Evolutionary conservation across 75 land plant species (phyloP).

Genomic region (Pseudotsuga menziesii): DNA sequence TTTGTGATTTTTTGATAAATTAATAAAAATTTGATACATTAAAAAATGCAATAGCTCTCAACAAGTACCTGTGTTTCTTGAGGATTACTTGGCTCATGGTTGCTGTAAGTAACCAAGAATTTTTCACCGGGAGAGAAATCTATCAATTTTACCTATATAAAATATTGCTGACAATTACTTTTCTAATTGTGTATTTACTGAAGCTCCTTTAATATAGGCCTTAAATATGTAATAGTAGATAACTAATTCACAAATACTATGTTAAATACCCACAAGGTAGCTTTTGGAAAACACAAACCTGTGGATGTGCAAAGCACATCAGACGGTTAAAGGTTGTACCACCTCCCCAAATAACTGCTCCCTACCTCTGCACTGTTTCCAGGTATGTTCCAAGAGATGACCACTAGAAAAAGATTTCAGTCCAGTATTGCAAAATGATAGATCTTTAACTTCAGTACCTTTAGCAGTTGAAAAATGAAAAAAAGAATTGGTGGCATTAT

Average conservation of each 20-base stretch:
- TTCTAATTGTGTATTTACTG: too few species aligned
- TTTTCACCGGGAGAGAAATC: slow-evolving; percentile 95
- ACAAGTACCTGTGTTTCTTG: slow-evolving; percentile 75
- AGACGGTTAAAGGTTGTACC: slow-evolving; percentile 63
- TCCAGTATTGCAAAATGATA: slow-evolving; percentile 67
- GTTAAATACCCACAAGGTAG: neutral
- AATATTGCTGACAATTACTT: too few species aligned
- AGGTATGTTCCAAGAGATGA: slow-evolving; percentile 89
- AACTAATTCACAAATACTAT: neutral
- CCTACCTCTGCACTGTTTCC: slow-evolving; percentile 91
- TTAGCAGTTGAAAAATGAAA: too few species aligned
- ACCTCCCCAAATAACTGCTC: slow-evolving; percentile 96
- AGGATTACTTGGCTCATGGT: slow-evolving; percentile 94
- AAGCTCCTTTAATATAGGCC: too few species aligned
- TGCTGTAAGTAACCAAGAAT: slow-evolving; percentile 74
- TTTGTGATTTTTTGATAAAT: too few species aligned
- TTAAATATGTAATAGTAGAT: neutral
- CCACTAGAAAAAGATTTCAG: slow-evolving; percentile 93
- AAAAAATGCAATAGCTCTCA: slow-evolving; percentile 18
- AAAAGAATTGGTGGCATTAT: too few species aligned
- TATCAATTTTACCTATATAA: slow-evolving; percentile 71
- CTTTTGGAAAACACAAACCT: slow-evolving; percentile 34
- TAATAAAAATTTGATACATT: neutral
- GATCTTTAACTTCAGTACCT: neutral
- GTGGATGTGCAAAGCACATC: slow-evolving; percentile 84